phyloP scores from a whole-genome alignment of 2,329 filamentous ascomycete genomes.

The Penicillium digitatum region DNA sequence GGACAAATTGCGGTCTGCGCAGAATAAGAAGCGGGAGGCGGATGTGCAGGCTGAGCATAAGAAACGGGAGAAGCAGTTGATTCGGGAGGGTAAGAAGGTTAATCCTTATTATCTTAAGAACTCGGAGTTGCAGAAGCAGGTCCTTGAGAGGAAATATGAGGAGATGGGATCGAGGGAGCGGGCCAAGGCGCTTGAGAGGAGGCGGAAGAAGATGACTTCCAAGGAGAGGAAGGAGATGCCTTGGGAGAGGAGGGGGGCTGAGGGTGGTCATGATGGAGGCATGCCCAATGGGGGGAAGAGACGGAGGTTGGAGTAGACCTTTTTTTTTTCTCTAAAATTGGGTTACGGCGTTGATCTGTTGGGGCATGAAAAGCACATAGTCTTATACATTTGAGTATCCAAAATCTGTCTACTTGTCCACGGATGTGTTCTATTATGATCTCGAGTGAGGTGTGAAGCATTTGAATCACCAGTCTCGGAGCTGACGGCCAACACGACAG shows the following conservation, averaged over 20 bases:
- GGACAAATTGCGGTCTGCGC: constrained; percentile 67
- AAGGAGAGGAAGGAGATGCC: constrained; percentile 81
- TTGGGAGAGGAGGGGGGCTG: constrained; percentile 46
- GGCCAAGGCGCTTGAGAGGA: constrained; percentile 77
- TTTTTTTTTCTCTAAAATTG: constrained; percentile 6
- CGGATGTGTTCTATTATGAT: neutral
- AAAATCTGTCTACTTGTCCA: neutral
- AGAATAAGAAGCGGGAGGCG: constrained; percentile 65
- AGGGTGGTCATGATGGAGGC: constrained; percentile 18
- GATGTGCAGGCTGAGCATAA: constrained; percentile 71
- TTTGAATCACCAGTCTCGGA: constrained; percentile 1
- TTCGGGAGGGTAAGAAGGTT: constrained; percentile 74
- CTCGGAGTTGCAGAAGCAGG: constrained; percentile 82
- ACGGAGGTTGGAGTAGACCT: constrained; percentile 24
- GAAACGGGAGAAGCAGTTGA: constrained; percentile 74
- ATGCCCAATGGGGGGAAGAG: constrained; percentile 27
- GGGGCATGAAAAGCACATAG: neutral
- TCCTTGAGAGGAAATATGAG: constrained; percentile 73
- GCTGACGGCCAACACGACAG: neutral
- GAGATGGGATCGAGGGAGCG: constrained; percentile 81
- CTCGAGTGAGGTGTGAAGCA: neutral
- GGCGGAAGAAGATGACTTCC: constrained; percentile 80
- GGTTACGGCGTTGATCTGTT: neutral
- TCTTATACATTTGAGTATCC: constrained; percentile 1
- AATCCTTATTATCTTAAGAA: constrained; percentile 90